A percentile compares a stretch with the other conserved stretches of the same genome.
phyloP scores from a whole-genome alignment of 805 yeast species.

The Monosporozyma aquatica region DNA sequence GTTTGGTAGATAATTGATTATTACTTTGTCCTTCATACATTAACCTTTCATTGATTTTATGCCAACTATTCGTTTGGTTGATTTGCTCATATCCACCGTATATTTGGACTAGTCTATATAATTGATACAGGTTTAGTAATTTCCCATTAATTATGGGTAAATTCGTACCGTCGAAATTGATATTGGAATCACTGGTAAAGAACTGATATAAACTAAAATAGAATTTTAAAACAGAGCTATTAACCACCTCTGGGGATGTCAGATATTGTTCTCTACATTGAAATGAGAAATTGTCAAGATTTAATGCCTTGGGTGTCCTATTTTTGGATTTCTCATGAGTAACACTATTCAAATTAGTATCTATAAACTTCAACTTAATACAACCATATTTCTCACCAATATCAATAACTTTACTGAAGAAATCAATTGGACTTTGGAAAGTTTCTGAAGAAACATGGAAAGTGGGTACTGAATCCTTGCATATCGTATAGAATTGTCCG shows the following conservation, averaged over 20 bases:
- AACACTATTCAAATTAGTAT: neutral
- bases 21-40: conserved; percentile 67
- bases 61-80: conserved; percentile 65
- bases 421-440: conserved; percentile 12
- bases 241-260: conserved; percentile 29
- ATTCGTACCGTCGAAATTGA: no score
- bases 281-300: conserved; percentile 22
- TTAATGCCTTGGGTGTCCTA: conserved; percentile 6
- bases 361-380: conserved; percentile 12
- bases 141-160: conserved; percentile 61
- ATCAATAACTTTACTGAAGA: conserved; percentile 18
- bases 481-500: conserved; percentile 14
- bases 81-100: conserved; percentile 63
- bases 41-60: conserved; percentile 70
- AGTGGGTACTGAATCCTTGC: conserved; percentile 18
- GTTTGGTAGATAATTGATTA: conserved; percentile 58
- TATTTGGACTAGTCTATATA: conserved; percentile 47
- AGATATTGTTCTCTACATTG: conserved; percentile 21
- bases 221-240: conserved; percentile 39
- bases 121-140: conserved; percentile 52
- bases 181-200: conserved; percentile 27
- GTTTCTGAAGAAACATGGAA: conserved; percentile 11
- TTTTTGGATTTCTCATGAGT: no score
- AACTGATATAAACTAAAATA: conserved; percentile 38
- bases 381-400: conserved; percentile 22